A percentile compares a stretch with the other conserved stretches of the same genome.
phyloP scores from a whole-genome alignment of 805 yeast species.

The Metschnikowia gruessii region DNA sequence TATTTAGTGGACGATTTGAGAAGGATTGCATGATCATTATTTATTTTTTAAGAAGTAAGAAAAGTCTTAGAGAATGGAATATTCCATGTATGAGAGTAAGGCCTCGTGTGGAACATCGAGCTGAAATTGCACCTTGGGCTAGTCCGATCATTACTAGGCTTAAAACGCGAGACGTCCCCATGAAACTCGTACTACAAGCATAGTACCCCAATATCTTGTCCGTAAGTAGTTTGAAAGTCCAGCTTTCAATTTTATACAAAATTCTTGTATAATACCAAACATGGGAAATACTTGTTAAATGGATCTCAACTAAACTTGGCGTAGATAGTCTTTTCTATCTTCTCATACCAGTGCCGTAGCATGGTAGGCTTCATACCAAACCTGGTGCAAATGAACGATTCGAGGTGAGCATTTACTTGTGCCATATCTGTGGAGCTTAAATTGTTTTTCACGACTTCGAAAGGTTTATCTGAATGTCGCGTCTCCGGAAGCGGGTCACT shows the following conservation, averaged over 20 bases:
- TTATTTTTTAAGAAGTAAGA: no score
- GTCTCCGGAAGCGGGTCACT: not conserved
- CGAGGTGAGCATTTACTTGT: constrained; percentile 3
- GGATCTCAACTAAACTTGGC: not conserved
- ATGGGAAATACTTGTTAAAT: no score
- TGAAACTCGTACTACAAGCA: not conserved
- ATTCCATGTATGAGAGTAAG: no score
- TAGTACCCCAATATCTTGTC: not conserved
- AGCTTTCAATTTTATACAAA: not conserved
- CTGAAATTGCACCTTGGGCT: no score
- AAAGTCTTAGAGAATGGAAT: no score
- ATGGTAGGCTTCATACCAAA: constrained; percentile 7
- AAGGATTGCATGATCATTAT: no score
- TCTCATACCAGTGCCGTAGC: not conserved
- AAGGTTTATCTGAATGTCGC: not conserved
- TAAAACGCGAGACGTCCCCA: not conserved
- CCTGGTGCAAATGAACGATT: constrained; percentile 6
- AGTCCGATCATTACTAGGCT: no score
- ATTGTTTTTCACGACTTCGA: constrained; percentile 6
- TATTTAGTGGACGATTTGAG: no score
- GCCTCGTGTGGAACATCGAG: no score
- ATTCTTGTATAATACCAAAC: no score
- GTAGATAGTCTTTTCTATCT: constrained; percentile 1
- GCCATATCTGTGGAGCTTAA: constrained; percentile 3
- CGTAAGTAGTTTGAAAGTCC: not conserved